Conservation (phyloP, 768 basidiomycete genomes). For the Russula compacta region DNA sequence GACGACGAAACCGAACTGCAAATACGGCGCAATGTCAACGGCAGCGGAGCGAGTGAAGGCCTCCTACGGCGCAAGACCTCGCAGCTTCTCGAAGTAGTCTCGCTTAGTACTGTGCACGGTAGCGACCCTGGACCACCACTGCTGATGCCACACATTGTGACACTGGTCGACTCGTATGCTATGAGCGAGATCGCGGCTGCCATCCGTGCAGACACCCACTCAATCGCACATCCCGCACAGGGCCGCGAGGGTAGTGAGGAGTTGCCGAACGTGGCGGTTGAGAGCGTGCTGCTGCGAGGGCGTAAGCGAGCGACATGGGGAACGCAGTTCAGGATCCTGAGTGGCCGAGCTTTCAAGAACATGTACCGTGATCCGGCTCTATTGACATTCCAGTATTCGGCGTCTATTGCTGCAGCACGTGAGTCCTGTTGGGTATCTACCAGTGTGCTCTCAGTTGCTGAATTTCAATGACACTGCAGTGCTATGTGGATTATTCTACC, state of each 20-base stretch:
- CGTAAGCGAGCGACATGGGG: slow-evolving; percentile 75
- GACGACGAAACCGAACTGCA: slow-evolving; percentile 46
- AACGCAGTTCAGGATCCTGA: slow-evolving; percentile 90
- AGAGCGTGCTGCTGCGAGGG: slow-evolving; percentile 59
- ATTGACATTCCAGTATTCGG: slow-evolving; percentile 82
- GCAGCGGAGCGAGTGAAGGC: slow-evolving; percentile 29
- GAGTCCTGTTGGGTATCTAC: slow-evolving; percentile 27
- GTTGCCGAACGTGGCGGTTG: slow-evolving; percentile 58
- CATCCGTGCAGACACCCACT: slow-evolving; percentile 55
- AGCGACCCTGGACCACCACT: slow-evolving; percentile 29
- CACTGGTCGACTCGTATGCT: slow-evolving; percentile 66
- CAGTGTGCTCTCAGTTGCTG: slow-evolving; percentile 3
- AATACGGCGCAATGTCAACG: slow-evolving; percentile 35
- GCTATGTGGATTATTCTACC: slow-evolving; percentile 90
- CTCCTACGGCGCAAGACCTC: slow-evolving; percentile 68
- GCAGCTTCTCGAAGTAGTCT: slow-evolving; percentile 55
- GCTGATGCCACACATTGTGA: slow-evolving; percentile 50
- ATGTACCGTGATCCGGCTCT: slow-evolving; percentile 91
- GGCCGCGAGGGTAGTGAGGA: slow-evolving; percentile 32
- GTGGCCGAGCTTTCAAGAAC: slow-evolving; percentile 97
- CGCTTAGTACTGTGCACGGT: slow-evolving; percentile 26
- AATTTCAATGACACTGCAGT: slow-evolving; percentile 34
- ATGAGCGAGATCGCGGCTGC: slow-evolving; percentile 53
- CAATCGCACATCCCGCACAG: slow-evolving; percentile 27
- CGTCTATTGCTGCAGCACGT: slow-evolving; percentile 79